Evolutionary conservation across 306 rosid genomes (phyloP), one percentile per base, ranked within the genome.

Genomic region (Vigna trinervia): DNA sequence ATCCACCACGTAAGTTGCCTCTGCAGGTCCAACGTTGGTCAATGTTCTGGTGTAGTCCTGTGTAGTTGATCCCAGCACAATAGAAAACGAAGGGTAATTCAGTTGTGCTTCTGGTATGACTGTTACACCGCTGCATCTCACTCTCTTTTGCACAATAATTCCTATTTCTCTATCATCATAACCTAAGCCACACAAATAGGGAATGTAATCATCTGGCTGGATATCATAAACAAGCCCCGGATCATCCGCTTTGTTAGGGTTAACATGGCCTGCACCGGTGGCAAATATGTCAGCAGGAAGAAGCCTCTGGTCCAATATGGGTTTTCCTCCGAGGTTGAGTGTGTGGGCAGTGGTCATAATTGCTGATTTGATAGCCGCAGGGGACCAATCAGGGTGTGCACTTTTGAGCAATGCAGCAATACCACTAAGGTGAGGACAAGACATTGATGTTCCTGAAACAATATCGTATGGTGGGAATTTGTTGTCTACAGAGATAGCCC

Each of bases 341-440:
- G 79, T 74, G 48, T 69, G 4, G 0, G 88, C 90, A 1, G 81
- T 82, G 22, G 88, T 87, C 86, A 87, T 87, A 58, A 87, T 84
- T 3, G 92, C 87, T 6, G 92, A 91, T 38, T 91, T 91, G 9
- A 89, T 85, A 12, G 92, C 88, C 8, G 92, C 92, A 0, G 87
- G 96, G 5, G 92, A 87, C 96, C 92, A 91, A 20, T 87, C 86
- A 7, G 90, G 89, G 64, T 87, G 92, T 5, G 92, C 71, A 15
- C 85, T 89, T 67, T 84, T 87, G 77, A 91, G 88, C 74, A 89
- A 53, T 4, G 93, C 88, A 11, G 90, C 90, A 38, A 86, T 50
- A 19, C 96, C 90, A 13, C 87, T 85, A 0, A 89, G 82, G 67
- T 89, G 93, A 45, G 90, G 90, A 45, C 90, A 85, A 5, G 93